These are phyloP conservation scores for Trypanosoma avium DNA, from an alignment of 208 protist genomes.

Conservation along the genomic window DNA sequence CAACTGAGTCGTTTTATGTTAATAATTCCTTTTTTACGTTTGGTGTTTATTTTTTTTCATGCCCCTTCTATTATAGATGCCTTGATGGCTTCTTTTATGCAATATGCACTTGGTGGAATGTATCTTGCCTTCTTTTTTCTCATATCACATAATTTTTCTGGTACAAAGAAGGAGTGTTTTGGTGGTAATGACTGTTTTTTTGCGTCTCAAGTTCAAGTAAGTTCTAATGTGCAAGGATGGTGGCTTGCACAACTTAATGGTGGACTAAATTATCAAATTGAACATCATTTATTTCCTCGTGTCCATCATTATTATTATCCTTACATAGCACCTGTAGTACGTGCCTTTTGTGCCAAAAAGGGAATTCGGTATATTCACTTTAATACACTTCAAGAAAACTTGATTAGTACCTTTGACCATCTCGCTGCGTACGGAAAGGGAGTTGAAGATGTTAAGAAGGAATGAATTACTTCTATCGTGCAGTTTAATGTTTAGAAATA, in stretches of 20 bases:
- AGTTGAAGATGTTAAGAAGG: slow-evolving; percentile 29
- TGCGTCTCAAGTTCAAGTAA: slow-evolving; percentile 63
- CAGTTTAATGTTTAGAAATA: neutral
- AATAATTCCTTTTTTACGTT: slow-evolving; percentile 53
- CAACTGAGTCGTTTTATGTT: slow-evolving; percentile 50
- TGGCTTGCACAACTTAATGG: slow-evolving; percentile 78
- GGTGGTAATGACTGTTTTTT: slow-evolving; percentile 62
- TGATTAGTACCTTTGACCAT: slow-evolving; percentile 59
- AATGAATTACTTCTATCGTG: too few species aligned
- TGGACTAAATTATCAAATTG: slow-evolving; percentile 89
- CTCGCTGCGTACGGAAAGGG: slow-evolving; percentile 56
- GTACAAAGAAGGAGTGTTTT: slow-evolving; percentile 61
- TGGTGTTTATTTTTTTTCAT: slow-evolving; percentile 59
- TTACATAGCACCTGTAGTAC: slow-evolving; percentile 71
- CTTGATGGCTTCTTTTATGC: slow-evolving; percentile 43
- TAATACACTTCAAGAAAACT: slow-evolving; percentile 69
- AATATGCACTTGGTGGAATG: slow-evolving; percentile 73
- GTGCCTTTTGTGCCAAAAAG: slow-evolving; percentile 56
- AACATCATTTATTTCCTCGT: slow-evolving; percentile 88
- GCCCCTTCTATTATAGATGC: slow-evolving; percentile 42
- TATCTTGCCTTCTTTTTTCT: slow-evolving; percentile 86
- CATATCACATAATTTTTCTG: slow-evolving; percentile 80
- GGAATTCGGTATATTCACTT: slow-evolving; percentile 70
- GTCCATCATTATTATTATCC: slow-evolving; percentile 83
- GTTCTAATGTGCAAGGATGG: slow-evolving; percentile 77